Evolutionary conservation across 176 grass and related monocot species (phyloP), one percentile per base, ranked within the genome.

Genomic region (Musa troglodytarum): DNA sequence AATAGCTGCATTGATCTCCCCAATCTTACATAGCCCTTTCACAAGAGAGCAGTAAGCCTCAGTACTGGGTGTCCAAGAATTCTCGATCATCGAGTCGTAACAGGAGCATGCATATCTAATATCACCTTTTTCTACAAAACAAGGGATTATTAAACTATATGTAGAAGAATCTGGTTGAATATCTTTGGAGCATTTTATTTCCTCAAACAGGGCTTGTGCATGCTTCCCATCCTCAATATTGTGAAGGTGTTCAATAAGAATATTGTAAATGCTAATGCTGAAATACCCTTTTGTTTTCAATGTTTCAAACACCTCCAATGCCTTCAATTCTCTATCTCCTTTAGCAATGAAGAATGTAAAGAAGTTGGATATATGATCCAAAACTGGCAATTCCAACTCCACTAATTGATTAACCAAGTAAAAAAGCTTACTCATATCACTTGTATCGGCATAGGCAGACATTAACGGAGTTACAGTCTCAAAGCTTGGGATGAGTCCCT

Each of bases 1-100:
- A 78, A 91, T 84, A 64, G 84, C 94, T 53, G 77, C 70, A 85
- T 77, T 81, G 69, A 98, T 87, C 64, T 98, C 86, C 11, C 86
- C 80, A 73, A 86, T 93, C 83, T 86, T 93, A 77, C 88, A 91
- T 66, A 98, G 78, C 16, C 90, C 94, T 82, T 89, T 85, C 67
- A 86, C 90, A 69, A 93, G 90, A 22, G 80, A 88, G 80, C 78
- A 77, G 77, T 98, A 93, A 51, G 90, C 88, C 75, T 86, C 77
- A 23, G 80, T 49, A 76, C 79, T 86, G 53, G 90, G 88, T 56
- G 61, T 87, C 88, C 87, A 93, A 55, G 83, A 88, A 19, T 65
- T 84, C 58, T 89, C 82, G 72, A 89, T 89, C 88, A 93, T 82
- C 51, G 49, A 65, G 68, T 98, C 93, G 81, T 93, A 98, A 83